Conservation (phyloP, 805 yeast species). For the Cyberlindnera amylophila region DNA sequence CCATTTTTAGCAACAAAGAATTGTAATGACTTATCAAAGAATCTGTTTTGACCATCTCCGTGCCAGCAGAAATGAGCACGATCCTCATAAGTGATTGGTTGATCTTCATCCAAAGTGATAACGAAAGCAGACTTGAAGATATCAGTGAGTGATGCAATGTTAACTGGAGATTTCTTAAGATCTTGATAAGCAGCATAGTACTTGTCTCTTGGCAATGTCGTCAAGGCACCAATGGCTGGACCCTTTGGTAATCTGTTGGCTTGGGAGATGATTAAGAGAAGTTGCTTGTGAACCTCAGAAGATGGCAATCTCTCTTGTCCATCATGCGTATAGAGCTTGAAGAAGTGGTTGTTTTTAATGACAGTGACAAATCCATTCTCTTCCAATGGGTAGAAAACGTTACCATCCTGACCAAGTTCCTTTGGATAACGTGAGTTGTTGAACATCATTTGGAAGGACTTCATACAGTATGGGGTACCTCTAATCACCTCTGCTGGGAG, state of each 20-base stretch:
- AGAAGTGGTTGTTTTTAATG: conserved; percentile 72
- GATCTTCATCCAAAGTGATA: conserved; percentile 68
- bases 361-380: conserved; percentile 67
- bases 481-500: conserved; percentile 77
- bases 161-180: conserved; percentile 56
- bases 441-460: conserved; percentile 86
- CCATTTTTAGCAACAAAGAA: conserved; percentile 80
- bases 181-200: conserved; percentile 62
- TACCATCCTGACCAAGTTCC: conserved; percentile 54
- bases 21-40: conserved; percentile 88
- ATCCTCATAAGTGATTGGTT: conserved; percentile 76
- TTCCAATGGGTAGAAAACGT: conserved; percentile 44
- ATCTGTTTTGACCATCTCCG: conserved; percentile 90
- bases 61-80: conserved; percentile 88
- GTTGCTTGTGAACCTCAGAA: conserved; percentile 51
- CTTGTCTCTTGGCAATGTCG: conserved; percentile 81
- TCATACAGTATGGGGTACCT: conserved; percentile 90
- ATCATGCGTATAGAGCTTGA: conserved; percentile 62
- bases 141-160: conserved; percentile 55
- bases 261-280: conserved; percentile 47
- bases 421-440: conserved; percentile 83
- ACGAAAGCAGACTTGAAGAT: conserved; percentile 79
- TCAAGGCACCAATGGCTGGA: conserved; percentile 62
- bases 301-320: conserved; percentile 42
- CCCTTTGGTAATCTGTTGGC: conserved; percentile 30